These are phyloP conservation scores for Cornus controversa DNA, from an alignment of 148 eudicot species.

Conservation along the genomic window DNA sequence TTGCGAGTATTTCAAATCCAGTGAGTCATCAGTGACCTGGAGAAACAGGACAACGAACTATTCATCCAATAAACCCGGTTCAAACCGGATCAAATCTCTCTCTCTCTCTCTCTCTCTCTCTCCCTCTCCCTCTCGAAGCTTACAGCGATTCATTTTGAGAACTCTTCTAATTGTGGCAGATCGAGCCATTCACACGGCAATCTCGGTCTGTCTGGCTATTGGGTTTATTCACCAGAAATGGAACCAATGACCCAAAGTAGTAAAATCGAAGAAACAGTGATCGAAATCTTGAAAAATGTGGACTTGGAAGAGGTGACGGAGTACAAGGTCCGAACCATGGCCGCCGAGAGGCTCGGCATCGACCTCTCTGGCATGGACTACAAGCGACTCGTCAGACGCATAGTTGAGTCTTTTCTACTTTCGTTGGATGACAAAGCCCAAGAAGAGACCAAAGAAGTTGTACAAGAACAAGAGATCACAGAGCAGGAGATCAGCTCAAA, in stretches of 20 bases:
- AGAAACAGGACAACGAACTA: too few relatives aligned
- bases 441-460: constrained; percentile 7
- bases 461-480: neutral
- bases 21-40: too few relatives aligned
- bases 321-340: constrained; percentile 23
- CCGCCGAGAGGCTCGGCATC: constrained; percentile 27
- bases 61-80: too few relatives aligned
- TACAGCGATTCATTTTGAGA: too few relatives aligned
- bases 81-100: too few relatives aligned
- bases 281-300: constrained; percentile 25
- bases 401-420: constrained; percentile 34
- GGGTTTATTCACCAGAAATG: constrained; percentile 8
- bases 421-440: neutral
- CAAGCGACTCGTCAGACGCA: constrained; percentile 32
- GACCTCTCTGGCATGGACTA: constrained; percentile 29
- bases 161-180: too few relatives aligned
- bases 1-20: too few relatives aligned
- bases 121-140: too few relatives aligned
- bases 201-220: neutral
- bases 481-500: neutral
- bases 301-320: constrained; percentile 37
- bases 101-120: too few relatives aligned
- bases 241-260: constrained; percentile 13
- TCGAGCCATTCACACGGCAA: neutral
- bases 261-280: constrained; percentile 28